Percentiles rank a stretch among this genome's conserved stretches.
Evolutionary conservation across 108 stramenopile species (phyloP).

Genomic region (Mediolabrus comicus): DNA sequence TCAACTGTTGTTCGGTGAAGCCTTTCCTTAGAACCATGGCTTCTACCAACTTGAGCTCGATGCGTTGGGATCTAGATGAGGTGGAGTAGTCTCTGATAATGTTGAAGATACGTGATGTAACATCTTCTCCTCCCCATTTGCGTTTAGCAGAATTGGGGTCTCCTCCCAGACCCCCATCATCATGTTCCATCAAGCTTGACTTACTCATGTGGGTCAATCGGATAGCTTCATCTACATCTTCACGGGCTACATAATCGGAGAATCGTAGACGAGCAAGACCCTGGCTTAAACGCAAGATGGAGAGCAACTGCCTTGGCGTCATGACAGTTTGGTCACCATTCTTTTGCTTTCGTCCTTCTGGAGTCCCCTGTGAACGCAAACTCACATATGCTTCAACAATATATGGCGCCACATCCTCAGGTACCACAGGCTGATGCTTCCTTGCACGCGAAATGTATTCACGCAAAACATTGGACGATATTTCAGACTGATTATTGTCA

Average conservation of each 20-base stretch:
- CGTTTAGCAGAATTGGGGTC: slow-evolving; percentile 24
- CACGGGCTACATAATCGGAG: slow-evolving; percentile 87
- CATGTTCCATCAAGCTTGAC: slow-evolving; percentile 60
- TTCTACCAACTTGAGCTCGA: slow-evolving; percentile 67
- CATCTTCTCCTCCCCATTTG: slow-evolving; percentile 63
- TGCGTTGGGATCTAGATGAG: slow-evolving; percentile 37
- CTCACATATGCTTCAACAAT: slow-evolving; percentile 97
- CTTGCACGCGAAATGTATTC: slow-evolving; percentile 95
- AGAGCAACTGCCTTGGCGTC: slow-evolving; percentile 97
- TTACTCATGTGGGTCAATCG: slow-evolving; percentile 92
- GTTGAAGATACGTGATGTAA: slow-evolving; percentile 72
- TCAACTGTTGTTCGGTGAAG: slow-evolving; percentile 83
- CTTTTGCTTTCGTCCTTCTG: slow-evolving; percentile 56
- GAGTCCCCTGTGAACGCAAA: slow-evolving; percentile 82
- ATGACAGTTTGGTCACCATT: slow-evolving; percentile 91
- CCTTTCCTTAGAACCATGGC: slow-evolving; percentile 90
- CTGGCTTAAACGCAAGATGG: slow-evolving; percentile 94
- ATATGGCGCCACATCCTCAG: slow-evolving; percentile 89
- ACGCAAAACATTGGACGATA: slow-evolving; percentile 83
- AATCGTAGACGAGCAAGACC: slow-evolving; percentile 96
- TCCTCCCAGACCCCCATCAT: slow-evolving; percentile 20
- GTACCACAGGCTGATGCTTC: slow-evolving; percentile 88
- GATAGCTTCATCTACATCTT: slow-evolving; percentile 98
- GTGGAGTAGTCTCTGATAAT: slow-evolving; percentile 78
- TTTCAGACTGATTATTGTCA: slow-evolving; percentile 27